Evolutionary conservation across 1,139 yeast genomes (phyloP).

Genomic region (Ogataea hybrid): DNA sequence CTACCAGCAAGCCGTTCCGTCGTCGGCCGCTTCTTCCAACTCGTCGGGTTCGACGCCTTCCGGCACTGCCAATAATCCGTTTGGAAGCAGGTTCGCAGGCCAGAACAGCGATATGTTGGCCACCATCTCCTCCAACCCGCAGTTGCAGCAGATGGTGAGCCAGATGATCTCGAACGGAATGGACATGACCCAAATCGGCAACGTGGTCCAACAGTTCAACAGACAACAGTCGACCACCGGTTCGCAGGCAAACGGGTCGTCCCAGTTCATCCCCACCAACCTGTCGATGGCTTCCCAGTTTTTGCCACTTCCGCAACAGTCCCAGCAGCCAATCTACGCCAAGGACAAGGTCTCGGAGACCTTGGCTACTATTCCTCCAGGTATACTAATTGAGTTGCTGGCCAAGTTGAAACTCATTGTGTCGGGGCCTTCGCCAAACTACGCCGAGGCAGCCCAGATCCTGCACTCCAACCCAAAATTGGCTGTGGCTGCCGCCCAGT

Average conservation of each 20-base stretch:
- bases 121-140: slow-evolving; percentile 27
- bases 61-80: slow-evolving; percentile 11
- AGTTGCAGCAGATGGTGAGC: slow-evolving; percentile 31
- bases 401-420: slow-evolving; percentile 57
- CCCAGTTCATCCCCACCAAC: slow-evolving; percentile 37
- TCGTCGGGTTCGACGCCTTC: slow-evolving; percentile 14
- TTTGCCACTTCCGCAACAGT: slow-evolving; percentile 44
- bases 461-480: slow-evolving; percentile 44
- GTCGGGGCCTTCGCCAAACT: slow-evolving; percentile 48
- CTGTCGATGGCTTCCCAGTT: slow-evolving; percentile 49
- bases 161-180: slow-evolving; percentile 34
- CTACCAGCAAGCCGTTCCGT: slow-evolving; percentile 14
- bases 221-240: slow-evolving; percentile 16
- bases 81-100: slow-evolving; percentile 15
- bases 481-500: slow-evolving; percentile 68
- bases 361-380: slow-evolving; percentile 63
- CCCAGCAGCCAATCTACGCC: slow-evolving; percentile 41
- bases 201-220: slow-evolving; percentile 28
- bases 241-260: slow-evolving; percentile 12
- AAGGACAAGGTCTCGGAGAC: slow-evolving; percentile 56
- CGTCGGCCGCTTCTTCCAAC: slow-evolving; percentile 16
- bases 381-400: slow-evolving; percentile 63
- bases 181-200: slow-evolving; percentile 31
- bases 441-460: slow-evolving; percentile 45
- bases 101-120: slow-evolving; percentile 19